Evolutionary conservation across 306 rosid genomes (phyloP), one percentile per base, ranked within the genome.

Genomic region (Cucumis hystrix): DNA sequence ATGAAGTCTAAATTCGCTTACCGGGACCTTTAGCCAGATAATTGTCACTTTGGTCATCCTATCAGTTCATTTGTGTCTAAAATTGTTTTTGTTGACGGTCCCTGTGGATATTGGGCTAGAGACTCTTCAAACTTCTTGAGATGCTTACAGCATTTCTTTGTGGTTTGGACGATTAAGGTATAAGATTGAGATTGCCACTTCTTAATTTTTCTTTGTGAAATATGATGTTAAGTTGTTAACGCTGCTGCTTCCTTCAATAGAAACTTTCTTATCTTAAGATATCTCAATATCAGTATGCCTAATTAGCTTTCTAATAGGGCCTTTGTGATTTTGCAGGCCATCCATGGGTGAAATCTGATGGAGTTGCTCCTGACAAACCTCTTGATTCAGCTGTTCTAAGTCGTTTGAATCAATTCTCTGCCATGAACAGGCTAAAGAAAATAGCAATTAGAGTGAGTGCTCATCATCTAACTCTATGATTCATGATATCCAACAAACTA

Each of bases 331-430:
- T 61, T 79, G 84, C 89, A 95, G 97, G 97, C 78, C 99, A 95
- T 78, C 97, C 97, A 12, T 95, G 97, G 99, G 86, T 95, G 78
- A 94, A 87, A 88, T 82, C 81, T 76, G 88, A 84, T 60, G 97
- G 97, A 75, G 84, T 81, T 82, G 99, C 97, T 80, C 97, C 93
- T 23, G 97, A 95, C 79, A 90, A 86, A 75, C 97, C 97, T 20
- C 96, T 95, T 85, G 97, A 92, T 82, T 89, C 97, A 63, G 97
- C 96, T 80, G 97, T 95, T 63, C 82, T 95, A 80, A 69, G 84
- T 87, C 99, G 97, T 62, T 88, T 95, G 87, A 92, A 95, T 88
- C 97, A 95, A 82, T 95, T 92, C 86, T 92, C 98, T 66, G 93
- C 97, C 81, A 92, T 90, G 97, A 87, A 90, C 80, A 92, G 81